Evolutionary conservation across 2,329 filamentous ascomycete genomes (phyloP).

Genomic region (Fusarium sp.): DNA sequence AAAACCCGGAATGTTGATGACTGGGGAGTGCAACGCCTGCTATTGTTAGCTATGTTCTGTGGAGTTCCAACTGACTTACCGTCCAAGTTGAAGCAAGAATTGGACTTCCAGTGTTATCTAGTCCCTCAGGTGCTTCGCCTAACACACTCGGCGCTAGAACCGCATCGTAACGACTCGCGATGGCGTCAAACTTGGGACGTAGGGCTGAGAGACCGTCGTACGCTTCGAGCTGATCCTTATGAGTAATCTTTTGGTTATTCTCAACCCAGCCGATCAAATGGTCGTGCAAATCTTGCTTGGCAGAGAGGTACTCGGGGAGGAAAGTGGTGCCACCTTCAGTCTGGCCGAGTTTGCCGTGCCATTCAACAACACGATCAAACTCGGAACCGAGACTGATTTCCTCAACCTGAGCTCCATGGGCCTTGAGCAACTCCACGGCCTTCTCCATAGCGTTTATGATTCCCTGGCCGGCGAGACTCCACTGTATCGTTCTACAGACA

Average conservation of each 20-base stretch:
- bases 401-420: slow-evolving; percentile 65
- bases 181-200: slow-evolving; percentile 65
- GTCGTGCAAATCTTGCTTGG: slow-evolving; percentile 59
- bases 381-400: slow-evolving; percentile 65
- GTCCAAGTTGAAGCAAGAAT: slow-evolving; percentile 66
- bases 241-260: slow-evolving; percentile 56
- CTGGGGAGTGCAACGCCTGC: slow-evolving; percentile 67
- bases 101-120: slow-evolving; percentile 65
- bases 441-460: slow-evolving; percentile 56
- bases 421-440: slow-evolving; percentile 53
- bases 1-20: slow-evolving; percentile 73
- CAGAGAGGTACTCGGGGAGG: slow-evolving; percentile 62
- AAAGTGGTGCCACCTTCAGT: slow-evolving; percentile 67
- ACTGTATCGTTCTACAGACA: slow-evolving; percentile 65
- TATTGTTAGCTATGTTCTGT: accelerated
- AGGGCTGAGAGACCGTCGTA: slow-evolving; percentile 65
- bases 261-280: slow-evolving; percentile 64
- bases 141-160: slow-evolving; percentile 69
- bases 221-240: slow-evolving; percentile 62
- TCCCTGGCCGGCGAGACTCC: slow-evolving; percentile 59
- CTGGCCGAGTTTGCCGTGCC: slow-evolving; percentile 63
- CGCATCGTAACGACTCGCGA: slow-evolving; percentile 64
- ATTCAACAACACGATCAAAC: slow-evolving; percentile 62
- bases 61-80: slow-evolving; percentile 56
- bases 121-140: slow-evolving; percentile 69